A percentile compares a stretch with the other conserved stretches of the same genome.
Evolutionary conservation across 108 stramenopile species (phyloP).

Genomic region (Nitzschia sp.): DNA sequence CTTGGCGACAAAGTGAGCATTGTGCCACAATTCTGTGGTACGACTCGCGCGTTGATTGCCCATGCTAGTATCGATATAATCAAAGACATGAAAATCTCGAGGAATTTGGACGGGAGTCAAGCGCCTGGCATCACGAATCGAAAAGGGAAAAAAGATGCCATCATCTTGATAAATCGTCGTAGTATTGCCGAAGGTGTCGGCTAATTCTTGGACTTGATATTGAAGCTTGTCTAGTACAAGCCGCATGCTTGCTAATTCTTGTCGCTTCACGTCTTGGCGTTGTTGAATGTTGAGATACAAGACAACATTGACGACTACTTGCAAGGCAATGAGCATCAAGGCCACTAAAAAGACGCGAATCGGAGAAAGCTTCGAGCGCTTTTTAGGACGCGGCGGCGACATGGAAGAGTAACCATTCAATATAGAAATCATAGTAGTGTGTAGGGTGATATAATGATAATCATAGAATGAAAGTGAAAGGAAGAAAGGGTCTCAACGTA

Average conservation of each 20-base stretch:
- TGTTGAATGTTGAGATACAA: not conserved
- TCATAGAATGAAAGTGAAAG: too few relatives aligned
- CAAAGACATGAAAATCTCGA: slow-evolving; percentile 34
- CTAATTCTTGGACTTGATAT: not conserved
- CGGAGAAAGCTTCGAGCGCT: not conserved
- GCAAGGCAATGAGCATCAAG: not conserved
- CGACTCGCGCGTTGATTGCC: not conserved
- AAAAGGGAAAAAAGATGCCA: slow-evolving; percentile 30
- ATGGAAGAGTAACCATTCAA: too few relatives aligned
- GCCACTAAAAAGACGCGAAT: not conserved
- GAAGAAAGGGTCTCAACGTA: too few relatives aligned
- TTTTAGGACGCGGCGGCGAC: too few relatives aligned
- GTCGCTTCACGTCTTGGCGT: not conserved
- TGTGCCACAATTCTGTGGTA: slow-evolving; percentile 14
- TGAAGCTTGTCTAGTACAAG: not conserved
- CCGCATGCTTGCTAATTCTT: not conserved
- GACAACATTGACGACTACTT: not conserved
- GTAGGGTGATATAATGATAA: too few relatives aligned
- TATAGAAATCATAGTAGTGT: too few relatives aligned
- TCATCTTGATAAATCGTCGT: slow-evolving; percentile 6
- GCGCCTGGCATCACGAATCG: slow-evolving; percentile 38
- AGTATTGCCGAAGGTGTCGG: not conserved
- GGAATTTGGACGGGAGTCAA: slow-evolving; percentile 18
- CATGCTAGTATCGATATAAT: slow-evolving; percentile 24
- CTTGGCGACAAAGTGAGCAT: slow-evolving; percentile 6